Evolutionary conservation across 495 filamentous ascomycete species (phyloP).

Genomic region (Trichoderma orchidacearum): DNA sequence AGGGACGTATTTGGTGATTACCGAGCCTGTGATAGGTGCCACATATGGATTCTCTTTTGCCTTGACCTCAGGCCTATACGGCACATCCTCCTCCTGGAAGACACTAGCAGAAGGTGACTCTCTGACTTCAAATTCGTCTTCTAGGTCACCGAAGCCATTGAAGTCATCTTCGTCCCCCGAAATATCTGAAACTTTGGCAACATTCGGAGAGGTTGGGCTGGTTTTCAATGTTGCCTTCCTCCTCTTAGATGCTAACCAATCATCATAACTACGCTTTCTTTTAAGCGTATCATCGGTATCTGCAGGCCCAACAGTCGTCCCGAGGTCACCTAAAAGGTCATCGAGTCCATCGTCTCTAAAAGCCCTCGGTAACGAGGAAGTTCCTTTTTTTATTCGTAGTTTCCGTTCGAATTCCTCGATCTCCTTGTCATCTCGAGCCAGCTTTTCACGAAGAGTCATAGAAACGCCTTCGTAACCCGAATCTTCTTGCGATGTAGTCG

Average conservation of each 20-base stretch:
- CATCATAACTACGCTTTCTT: conserved; percentile 46
- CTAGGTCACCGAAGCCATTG: conserved; percentile 17
- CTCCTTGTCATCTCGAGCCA: conserved; percentile 68
- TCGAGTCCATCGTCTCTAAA: conserved; percentile 81
- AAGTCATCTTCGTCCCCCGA: conserved; percentile 24
- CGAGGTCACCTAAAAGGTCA: conserved; percentile 60
- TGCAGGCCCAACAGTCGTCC: conserved; percentile 34
- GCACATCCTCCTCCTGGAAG: conserved; percentile 12
- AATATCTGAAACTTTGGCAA: conserved; percentile 14
- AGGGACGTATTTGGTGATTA: conserved; percentile 61
- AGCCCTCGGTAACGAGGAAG: conserved; percentile 58
- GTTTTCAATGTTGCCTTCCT: conserved; percentile 24
- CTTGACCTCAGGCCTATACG: conserved; percentile 11
- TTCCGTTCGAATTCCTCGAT: conserved; percentile 84
- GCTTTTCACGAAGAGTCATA: conserved; percentile 44
- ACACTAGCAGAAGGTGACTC: too few species aligned
- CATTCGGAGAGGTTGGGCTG: conserved; percentile 15
- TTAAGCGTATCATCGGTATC: conserved; percentile 45
- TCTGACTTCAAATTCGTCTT: conserved; percentile 7
- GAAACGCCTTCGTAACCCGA: conserved; percentile 27
- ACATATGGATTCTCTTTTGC: conserved; percentile 39
- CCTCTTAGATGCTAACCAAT: conserved; percentile 33
- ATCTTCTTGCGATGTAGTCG: conserved; percentile 10
- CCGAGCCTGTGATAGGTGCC: conserved; percentile 23
- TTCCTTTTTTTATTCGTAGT: conserved; percentile 71